Evolutionary conservation across 768 basidiomycete species (phyloP), one percentile per base, ranked within the genome.

Genomic region (Phaeolepiota aurea): DNA sequence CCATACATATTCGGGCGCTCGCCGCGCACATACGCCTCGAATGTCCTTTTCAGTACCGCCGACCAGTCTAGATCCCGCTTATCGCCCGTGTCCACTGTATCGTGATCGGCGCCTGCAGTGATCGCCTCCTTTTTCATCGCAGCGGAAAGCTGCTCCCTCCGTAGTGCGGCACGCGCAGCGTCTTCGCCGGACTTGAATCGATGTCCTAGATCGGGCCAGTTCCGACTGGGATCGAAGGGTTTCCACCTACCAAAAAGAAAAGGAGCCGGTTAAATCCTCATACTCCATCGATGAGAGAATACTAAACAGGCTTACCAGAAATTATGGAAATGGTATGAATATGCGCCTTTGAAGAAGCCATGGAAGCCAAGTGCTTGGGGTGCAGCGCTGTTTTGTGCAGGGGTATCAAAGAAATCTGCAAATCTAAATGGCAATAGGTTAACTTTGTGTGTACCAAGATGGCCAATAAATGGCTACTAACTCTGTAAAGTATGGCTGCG

Each of bases 1-100:
- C 90, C 89, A 60, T 92, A 92, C 87, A 90, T 87, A 56, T 93
- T 96, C 15, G 92, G 89, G 20, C 77, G 63, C 60, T 96, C 91
- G 1, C 82, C 85, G 4, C 92, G 71, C 40, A 96, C 58, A 58
- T 87, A 94, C 40, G 78, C 75, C 65, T 97, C 93, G 57, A 94
- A 93, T n/a, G 88, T 90, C 62, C 93, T 69, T 67, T 97, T 97
- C 44, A 94, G 58, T 34, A 94, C 91, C 13, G 83, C 74, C 28
- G 85, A 73, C 93, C 92, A 96, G 54, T 82, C 78, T 40, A 90
- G 61, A 58, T 91, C 88, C 18, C 76, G 68, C 60, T 81, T 80
- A 58, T 90, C 87, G 37, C 70, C 64, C 32, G 65, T 68, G 14
- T 43, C 41, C 3, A 39, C 31, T 14, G 39, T 23, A 11, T 43